phyloP scores from a whole-genome alignment of 257 asterid species.

The Fraxinus anomala region DNA sequence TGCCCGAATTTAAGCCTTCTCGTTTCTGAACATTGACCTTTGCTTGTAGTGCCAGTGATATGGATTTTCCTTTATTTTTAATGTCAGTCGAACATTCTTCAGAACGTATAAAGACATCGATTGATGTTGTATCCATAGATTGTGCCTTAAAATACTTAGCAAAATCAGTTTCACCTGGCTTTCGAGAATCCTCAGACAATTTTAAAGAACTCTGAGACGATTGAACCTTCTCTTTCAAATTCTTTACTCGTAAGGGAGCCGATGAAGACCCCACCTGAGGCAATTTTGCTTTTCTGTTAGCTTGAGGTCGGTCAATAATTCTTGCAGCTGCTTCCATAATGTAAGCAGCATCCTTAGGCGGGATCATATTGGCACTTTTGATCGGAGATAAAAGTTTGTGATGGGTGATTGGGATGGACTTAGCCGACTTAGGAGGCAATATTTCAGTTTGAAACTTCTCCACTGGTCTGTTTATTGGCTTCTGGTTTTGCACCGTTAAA shows the following conservation, averaged over 20 bases:
- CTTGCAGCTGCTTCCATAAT: constrained; percentile 61
- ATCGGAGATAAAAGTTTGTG: constrained; percentile 55
- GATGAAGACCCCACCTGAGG: constrained; percentile 55
- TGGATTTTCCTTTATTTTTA: constrained; percentile 59
- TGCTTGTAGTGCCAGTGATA: constrained; percentile 92
- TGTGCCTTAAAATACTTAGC: constrained; percentile 44
- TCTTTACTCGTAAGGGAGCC: constrained; percentile 57
- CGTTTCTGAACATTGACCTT: constrained; percentile 86
- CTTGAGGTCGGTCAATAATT: constrained; percentile 61
- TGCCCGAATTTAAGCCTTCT: constrained; percentile 46
- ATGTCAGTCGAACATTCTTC: constrained; percentile 42
- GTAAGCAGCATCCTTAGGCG: constrained; percentile 47
- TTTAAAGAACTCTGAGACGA: constrained; percentile 50
- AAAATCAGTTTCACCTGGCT: constrained; percentile 44
- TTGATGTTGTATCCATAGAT: constrained; percentile 41
- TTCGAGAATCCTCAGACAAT: constrained; percentile 46
- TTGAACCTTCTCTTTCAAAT: constrained; percentile 71
- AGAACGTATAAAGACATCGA: constrained; percentile 35
- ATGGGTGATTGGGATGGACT: constrained; percentile 49
- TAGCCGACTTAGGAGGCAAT: constrained; percentile 58
- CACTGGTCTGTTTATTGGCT: constrained; percentile 47
- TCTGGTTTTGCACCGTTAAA: constrained; percentile 28
- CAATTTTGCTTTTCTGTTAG: constrained; percentile 41
- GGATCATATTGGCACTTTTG: constrained; percentile 37
- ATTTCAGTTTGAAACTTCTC: constrained; percentile 53